Evolutionary conservation across 176 grass and related monocot species (phyloP).

Genomic region (Thinopyrum elongatum): DNA sequence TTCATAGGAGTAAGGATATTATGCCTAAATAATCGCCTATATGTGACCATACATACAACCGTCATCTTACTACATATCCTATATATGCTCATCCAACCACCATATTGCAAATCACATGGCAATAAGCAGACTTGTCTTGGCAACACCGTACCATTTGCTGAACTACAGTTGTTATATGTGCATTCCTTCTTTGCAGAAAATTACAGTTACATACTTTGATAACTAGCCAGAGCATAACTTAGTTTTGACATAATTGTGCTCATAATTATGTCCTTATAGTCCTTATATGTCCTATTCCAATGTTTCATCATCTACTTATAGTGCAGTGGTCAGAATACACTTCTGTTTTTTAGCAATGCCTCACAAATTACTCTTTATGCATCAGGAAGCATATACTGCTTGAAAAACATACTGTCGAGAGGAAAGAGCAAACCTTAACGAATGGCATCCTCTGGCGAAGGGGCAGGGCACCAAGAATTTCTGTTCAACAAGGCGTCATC

Average conservation of each 20-base stretch:
- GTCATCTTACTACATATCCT: background rate
- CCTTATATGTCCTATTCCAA: too few relatives aligned
- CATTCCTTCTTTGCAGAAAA: background rate
- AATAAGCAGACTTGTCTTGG: background rate
- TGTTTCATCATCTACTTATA: too few relatives aligned
- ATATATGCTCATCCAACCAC: background rate
- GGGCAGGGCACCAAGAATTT: slow-evolving; percentile 55
- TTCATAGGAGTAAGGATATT: too few relatives aligned
- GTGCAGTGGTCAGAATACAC: too few relatives aligned
- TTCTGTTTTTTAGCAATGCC: too few relatives aligned
- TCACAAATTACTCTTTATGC: too few relatives aligned
- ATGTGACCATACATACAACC: slow-evolving; percentile 1
- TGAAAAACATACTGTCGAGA: background rate
- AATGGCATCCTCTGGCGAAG: slow-evolving; percentile 68
- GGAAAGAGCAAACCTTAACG: slow-evolving; percentile 65
- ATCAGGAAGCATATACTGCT: background rate
- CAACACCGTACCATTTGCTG: background rate
- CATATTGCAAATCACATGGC: background rate
- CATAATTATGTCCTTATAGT: background rate
- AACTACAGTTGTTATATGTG: background rate
- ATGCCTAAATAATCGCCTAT: background rate
- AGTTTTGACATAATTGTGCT: background rate
- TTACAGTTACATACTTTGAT: background rate
- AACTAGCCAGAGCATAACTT: background rate
- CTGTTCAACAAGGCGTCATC: slow-evolving; percentile 72